phyloP scores from a whole-genome alignment of 2,329 filamentous ascomycete species.

The Bipolaris sorokiniana region DNA sequence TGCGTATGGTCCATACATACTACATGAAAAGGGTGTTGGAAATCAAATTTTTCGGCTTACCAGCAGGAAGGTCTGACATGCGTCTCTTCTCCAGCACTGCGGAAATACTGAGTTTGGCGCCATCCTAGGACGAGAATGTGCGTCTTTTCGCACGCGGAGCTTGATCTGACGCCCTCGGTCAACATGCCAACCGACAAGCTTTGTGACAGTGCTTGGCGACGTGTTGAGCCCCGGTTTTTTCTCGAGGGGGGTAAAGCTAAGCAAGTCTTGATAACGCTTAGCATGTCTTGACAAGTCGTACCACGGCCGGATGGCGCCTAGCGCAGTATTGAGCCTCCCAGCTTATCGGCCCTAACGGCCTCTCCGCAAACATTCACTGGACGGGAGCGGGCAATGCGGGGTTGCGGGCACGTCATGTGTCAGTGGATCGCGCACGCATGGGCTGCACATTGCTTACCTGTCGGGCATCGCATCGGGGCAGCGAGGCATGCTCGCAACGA shows the following conservation, averaged over 20 bases:
- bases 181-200: slow-evolving; percentile 3
- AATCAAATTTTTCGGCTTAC: too few relatives aligned
- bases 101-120: too few relatives aligned
- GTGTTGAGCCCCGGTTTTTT: not conserved
- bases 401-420: slow-evolving; percentile 24
- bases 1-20: too few relatives aligned
- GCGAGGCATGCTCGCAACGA: slow-evolving; percentile 2
- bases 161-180: not conserved
- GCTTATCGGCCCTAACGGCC: too few relatives aligned
- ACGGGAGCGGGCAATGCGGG: slow-evolving; percentile 1
- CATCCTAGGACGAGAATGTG: not conserved
- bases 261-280: slow-evolving; percentile 16
- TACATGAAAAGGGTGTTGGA: too few relatives aligned
- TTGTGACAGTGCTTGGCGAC: slow-evolving; percentile 24
- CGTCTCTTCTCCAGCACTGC: too few relatives aligned
- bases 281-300: slow-evolving; percentile 9
- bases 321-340: not conserved
- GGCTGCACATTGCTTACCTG: not conserved
- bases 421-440: slow-evolving; percentile 4
- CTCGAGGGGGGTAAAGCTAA: slow-evolving; percentile 28
- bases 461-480: slow-evolving; percentile 8
- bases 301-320: not conserved
- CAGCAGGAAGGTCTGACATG: too few relatives aligned
- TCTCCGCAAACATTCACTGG: slow-evolving; percentile 7
- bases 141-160: not conserved